Conservation (phyloP, 148 eudicot genomes). For the Vaccinium corymbosum region DNA sequence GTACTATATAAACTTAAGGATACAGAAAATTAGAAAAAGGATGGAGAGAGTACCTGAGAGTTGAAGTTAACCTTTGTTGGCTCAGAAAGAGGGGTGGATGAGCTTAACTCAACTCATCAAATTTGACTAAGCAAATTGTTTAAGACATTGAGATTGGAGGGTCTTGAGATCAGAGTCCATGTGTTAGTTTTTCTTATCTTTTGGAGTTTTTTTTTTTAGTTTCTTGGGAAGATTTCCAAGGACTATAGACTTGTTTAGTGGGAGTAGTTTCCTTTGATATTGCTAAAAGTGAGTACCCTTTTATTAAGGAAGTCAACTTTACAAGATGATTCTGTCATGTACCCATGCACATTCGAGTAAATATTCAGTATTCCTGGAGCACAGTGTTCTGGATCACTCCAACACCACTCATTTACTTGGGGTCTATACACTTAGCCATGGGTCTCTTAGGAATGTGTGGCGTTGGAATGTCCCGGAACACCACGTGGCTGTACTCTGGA, state of each 20-base stretch:
- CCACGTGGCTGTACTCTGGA: too few relatives aligned
- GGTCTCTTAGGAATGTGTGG: too few relatives aligned
- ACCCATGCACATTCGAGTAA: neutral
- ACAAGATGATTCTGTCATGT: neutral
- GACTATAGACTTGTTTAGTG: conserved; percentile 14
- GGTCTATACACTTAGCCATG: too few relatives aligned
- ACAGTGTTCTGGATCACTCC: too few relatives aligned
- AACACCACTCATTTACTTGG: too few relatives aligned
- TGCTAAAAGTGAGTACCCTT: neutral
- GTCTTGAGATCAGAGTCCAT: conserved; percentile 37
- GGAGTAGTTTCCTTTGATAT: neutral
- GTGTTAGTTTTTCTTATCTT: conserved; percentile 1
- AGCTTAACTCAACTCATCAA: conserved; percentile 10
- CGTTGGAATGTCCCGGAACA: too few relatives aligned
- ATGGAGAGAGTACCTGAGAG: conserved; percentile 4
- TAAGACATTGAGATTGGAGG: conserved; percentile 18
- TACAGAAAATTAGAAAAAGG: neutral
- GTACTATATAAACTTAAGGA: neutral
- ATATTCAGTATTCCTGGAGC: too few relatives aligned
- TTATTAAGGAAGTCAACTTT: conserved; percentile 11
- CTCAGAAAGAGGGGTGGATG: neutral
- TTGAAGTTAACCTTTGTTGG: neutral
- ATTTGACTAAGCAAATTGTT: neutral
- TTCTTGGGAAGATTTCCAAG: conserved; percentile 19
- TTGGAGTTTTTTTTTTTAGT: conserved; percentile 5